phyloP scores from a whole-genome alignment of 2,329 filamentous ascomycete genomes.

The Ilyonectria sp. region DNA sequence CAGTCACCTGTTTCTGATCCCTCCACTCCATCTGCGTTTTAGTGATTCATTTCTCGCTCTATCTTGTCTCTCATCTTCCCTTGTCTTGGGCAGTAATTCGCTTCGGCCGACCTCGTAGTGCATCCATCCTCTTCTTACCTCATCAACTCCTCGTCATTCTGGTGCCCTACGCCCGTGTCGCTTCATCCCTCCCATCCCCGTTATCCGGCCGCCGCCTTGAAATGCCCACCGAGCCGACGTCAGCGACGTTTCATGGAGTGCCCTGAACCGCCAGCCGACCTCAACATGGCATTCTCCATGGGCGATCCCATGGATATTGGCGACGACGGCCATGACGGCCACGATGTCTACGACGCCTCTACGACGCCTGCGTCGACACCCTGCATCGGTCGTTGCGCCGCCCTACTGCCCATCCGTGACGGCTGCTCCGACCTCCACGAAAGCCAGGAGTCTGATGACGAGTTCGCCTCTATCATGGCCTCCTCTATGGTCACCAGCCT shows the following conservation, averaged over 20 bases:
- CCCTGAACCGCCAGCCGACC: slow-evolving; percentile 37
- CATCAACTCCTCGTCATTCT: neutral
- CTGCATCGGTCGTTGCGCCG: slow-evolving; percentile 37
- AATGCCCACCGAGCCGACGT: slow-evolving; percentile 44
- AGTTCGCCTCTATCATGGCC: slow-evolving; percentile 56
- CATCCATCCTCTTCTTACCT: neutral
- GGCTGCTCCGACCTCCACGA: slow-evolving; percentile 38
- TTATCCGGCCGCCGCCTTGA: slow-evolving; percentile 33
- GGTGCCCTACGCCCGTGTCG: slow-evolving; percentile 2
- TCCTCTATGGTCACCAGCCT: slow-evolving; percentile 55
- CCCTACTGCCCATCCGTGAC: slow-evolving; percentile 45
- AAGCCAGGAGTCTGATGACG: slow-evolving; percentile 46
- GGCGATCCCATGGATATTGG: slow-evolving; percentile 47
- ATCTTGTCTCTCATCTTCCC: slow-evolving; percentile 9
- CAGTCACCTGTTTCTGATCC: slow-evolving; percentile 47
- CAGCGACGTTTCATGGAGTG: slow-evolving; percentile 44
- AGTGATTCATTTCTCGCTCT: slow-evolving; percentile 29
- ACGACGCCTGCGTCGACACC: slow-evolving; percentile 34
- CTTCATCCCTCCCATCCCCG: neutral
- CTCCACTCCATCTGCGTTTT: slow-evolving; percentile 36
- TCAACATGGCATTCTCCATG: slow-evolving; percentile 41
- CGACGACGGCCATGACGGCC: slow-evolving; percentile 39
- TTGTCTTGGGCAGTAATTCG: slow-evolving; percentile 6
- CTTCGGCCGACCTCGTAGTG: neutral
- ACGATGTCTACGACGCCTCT: slow-evolving; percentile 6